Evolutionary conservation across 768 basidiomycete species (phyloP).

Genomic region (Mycena capillaripes): DNA sequence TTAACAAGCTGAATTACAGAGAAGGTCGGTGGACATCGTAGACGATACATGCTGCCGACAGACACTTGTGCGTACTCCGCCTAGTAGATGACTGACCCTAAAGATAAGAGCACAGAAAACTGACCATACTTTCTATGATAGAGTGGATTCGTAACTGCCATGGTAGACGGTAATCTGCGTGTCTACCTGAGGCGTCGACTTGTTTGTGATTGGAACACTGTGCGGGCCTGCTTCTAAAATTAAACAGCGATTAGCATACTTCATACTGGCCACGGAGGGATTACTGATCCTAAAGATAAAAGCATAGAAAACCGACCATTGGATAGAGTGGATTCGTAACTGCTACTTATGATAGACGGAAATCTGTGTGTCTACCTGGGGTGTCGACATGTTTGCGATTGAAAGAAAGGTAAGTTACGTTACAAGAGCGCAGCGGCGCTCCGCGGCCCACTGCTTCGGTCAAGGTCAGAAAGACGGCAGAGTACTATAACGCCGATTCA

Average conservation of each 20-base stretch:
- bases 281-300: no score
- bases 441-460: neutral
- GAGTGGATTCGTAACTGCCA: neutral
- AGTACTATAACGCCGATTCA: conserved; percentile 5
- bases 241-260: no score
- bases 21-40: neutral
- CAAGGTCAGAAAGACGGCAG: neutral
- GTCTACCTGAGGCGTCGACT: neutral
- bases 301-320: no score
- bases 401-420: neutral
- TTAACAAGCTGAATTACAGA: conserved; percentile 7
- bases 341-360: neutral
- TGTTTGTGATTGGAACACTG: no score
- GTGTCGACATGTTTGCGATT: no score
- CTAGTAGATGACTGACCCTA: no score
- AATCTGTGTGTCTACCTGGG: conserved; percentile 5
- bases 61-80: no score
- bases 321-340: neutral
- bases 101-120: no score
- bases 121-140: neutral
- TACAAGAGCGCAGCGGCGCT: neutral
- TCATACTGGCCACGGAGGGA: no score
- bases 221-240: no score
- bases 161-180: conserved; percentile 3
- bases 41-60: neutral